phyloP scores from a whole-genome alignment of 352 stramenopile species.

The Pythium aphanidermatum region DNA sequence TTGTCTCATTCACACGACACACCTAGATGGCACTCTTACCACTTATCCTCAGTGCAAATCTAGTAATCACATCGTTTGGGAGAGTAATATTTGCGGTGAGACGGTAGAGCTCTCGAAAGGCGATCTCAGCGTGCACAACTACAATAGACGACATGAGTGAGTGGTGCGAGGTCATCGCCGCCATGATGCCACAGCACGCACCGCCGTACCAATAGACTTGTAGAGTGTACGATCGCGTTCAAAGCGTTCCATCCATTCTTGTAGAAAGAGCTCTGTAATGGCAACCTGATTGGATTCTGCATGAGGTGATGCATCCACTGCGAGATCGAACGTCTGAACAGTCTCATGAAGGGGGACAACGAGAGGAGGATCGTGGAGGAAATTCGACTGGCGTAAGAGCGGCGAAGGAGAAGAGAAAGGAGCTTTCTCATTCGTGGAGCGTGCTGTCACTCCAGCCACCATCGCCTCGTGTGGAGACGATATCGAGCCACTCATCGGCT shows the following conservation, averaged over 20 bases:
- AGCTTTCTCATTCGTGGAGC: background rate
- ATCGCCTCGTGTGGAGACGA: too few relatives aligned
- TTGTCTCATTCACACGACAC: too few relatives aligned
- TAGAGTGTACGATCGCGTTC: conserved; percentile 40
- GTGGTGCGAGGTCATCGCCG: background rate
- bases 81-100: conserved; percentile 44
- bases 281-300: conserved; percentile 46
- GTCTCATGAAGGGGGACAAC: conserved; percentile 42
- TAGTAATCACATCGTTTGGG: conserved; percentile 55
- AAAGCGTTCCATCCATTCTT: conserved; percentile 54
- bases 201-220: conserved; percentile 60
- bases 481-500: background rate
- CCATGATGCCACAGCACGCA: background rate
- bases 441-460: too few relatives aligned
- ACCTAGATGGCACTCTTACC: conserved; percentile 10
- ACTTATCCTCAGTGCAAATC: conserved; percentile 49
- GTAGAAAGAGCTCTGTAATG: conserved; percentile 54
- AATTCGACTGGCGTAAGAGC: conserved; percentile 5
- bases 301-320: conserved; percentile 37
- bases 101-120: conserved; percentile 53
- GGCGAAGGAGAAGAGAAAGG: background rate
- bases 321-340: conserved; percentile 46
- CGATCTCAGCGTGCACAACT: conserved; percentile 62
- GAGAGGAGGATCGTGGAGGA: background rate
- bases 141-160: background rate